A percentile compares a stretch with the other conserved stretches of the same genome.
Evolutionary conservation across 352 stramenopile genomes (phyloP).

Genomic region (Pythium vanterpoolii): DNA sequence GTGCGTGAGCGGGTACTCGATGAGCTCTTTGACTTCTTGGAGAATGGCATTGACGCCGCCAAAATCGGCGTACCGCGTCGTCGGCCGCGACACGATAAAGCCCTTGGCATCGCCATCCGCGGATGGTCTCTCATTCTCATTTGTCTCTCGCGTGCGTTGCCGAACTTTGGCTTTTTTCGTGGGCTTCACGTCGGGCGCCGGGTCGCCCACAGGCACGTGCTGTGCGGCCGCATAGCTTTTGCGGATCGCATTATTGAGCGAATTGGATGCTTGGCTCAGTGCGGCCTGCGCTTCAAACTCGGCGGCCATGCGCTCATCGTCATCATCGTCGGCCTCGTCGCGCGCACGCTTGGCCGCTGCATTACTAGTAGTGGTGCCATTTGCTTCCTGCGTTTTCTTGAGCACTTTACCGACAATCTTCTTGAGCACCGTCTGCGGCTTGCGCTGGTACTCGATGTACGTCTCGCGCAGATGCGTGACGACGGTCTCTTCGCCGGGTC

Average conservation of each 20-base stretch:
- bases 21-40: slow-evolving; percentile 91
- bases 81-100: slow-evolving; percentile 74
- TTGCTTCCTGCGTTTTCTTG: slow-evolving; percentile 37
- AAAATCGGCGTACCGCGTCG: slow-evolving; percentile 85
- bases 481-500: slow-evolving; percentile 58
- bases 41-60: slow-evolving; percentile 86
- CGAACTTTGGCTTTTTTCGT: slow-evolving; percentile 74
- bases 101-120: slow-evolving; percentile 33
- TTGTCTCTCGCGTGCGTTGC: slow-evolving; percentile 32
- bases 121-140: not conserved
- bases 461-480: slow-evolving; percentile 61
- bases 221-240: slow-evolving; percentile 59
- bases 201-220: slow-evolving; percentile 24
- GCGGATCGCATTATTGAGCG: slow-evolving; percentile 78
- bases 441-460: slow-evolving; percentile 85
- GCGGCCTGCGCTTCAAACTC: slow-evolving; percentile 46
- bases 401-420: slow-evolving; percentile 72
- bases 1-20: slow-evolving; percentile 93
- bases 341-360: slow-evolving; percentile 51
- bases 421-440: slow-evolving; percentile 63
- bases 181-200: slow-evolving; percentile 28
- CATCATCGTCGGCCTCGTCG: slow-evolving; percentile 51
- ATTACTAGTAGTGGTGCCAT: not conserved
- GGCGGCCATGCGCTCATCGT: slow-evolving; percentile 57
- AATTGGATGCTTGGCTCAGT: slow-evolving; percentile 35